phyloP scores from a whole-genome alignment of 2,329 filamentous ascomycete species.

The Fusarium paranaense region DNA sequence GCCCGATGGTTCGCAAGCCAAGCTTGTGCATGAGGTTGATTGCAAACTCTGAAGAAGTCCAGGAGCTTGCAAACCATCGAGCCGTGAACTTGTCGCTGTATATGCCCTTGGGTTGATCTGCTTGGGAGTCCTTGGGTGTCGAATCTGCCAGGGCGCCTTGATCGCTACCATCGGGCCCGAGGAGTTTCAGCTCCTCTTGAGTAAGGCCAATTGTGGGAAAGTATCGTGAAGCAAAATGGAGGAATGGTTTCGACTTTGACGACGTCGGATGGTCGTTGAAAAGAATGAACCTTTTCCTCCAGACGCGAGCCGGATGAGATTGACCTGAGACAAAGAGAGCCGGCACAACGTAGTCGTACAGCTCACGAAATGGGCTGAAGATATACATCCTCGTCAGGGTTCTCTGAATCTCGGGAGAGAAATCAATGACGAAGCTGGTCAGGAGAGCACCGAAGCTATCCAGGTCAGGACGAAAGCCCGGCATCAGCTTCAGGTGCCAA shows the following conservation, averaged over 20 bases:
- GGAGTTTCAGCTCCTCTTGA: constrained; percentile 50
- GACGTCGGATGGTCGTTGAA: constrained; percentile 57
- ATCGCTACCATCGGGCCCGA: constrained; percentile 7
- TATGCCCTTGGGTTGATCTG: constrained; percentile 26
- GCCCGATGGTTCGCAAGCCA: constrained; percentile 78
- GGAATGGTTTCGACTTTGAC: constrained; percentile 58
- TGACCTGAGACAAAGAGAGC: constrained; percentile 61
- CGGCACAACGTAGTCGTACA: constrained; percentile 66
- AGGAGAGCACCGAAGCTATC: constrained; percentile 58
- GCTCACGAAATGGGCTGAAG: constrained; percentile 53
- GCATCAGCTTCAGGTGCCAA: constrained; percentile 62
- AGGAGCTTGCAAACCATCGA: constrained; percentile 80
- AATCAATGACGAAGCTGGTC: constrained; percentile 55
- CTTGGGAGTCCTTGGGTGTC: not conserved
- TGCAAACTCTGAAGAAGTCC: constrained; percentile 78
- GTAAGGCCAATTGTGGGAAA: constrained; percentile 55
- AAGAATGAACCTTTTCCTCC: constrained; percentile 58
- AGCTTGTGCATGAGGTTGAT: constrained; percentile 77
- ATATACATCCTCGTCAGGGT: constrained; percentile 60
- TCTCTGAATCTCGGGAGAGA: constrained; percentile 51
- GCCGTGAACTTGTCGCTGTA: constrained; percentile 71
- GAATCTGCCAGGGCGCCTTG: not conserved
- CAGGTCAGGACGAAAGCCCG: constrained; percentile 56
- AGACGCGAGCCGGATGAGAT: constrained; percentile 57
- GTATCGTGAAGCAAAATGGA: constrained; percentile 61